Base-by-base conservation (phyloP, 139 green algal genomes). In the Volvox africanus region DNA sequence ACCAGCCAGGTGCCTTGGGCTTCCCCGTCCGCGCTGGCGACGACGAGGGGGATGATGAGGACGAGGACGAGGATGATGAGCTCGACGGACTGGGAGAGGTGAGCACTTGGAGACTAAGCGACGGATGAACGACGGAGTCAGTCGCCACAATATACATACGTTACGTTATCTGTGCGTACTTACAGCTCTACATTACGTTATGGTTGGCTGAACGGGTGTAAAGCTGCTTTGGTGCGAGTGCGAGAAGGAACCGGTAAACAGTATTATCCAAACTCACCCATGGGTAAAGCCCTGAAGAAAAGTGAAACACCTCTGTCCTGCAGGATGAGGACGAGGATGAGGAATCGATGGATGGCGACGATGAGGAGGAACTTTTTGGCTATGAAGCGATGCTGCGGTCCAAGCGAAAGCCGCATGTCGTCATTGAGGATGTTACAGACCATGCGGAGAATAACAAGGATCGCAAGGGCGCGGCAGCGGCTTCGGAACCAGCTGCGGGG, bases 341-440 rank as follows among this genome's bases (percentile, higher is more conserved):
- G n/a, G 91, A 92, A 13, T 80, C 89, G 61, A 30, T 81, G 88
- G 79, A 80, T 35, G 83, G 80, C 11, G 85, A 71, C 19, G 82
- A 89, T 13, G 68, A 71, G 1, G 68, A 71, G 12, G 83, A 88
- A 68, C 68, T 82, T 69, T 89, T 89, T 73, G 85, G 85, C 17
- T 89, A 61, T 68, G 55, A 65, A 32, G 61, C 50, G 3, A 21
- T 78, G 71, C 50, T 75, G n/a, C 35, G 67, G 80, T 28, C 50
- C 19, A 61, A 55, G 50, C 67, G 75, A n/a, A 62, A 91, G 82
- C 90, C 93, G 17, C 77, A 88, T 13, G 93, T 96, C 14, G 89
- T 94, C n/a, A 97, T 97, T 76, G 85, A 96, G 89, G 95, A 97
- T 44, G 68, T 96, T 44, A 90, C 90, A 30, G 92, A 93, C 1